phyloP scores from a whole-genome alignment of 441 rosid species.

The Flueggea neowawraea region DNA sequence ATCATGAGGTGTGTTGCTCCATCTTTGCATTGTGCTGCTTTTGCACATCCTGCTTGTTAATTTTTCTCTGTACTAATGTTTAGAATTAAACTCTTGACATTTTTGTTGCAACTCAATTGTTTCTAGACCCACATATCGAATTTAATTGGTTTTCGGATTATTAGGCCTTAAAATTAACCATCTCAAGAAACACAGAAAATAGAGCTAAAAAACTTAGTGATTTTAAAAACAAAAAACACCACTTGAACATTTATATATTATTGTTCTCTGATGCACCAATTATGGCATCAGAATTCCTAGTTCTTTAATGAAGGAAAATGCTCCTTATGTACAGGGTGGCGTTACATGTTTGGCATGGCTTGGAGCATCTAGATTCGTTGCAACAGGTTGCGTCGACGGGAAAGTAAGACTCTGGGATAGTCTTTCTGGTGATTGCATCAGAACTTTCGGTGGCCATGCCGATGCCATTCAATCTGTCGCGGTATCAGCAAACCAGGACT shows the following conservation, averaged over 20 bases:
- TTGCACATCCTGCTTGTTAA: not conserved
- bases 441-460: constrained; percentile 61
- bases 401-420: constrained; percentile 75
- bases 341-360: constrained; percentile 76
- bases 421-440: constrained; percentile 62
- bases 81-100: too few relatives aligned
- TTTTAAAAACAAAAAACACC: too few relatives aligned
- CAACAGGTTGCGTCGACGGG: constrained; percentile 76
- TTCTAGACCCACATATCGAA: too few relatives aligned
- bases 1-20: constrained; percentile 56
- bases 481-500: constrained; percentile 42
- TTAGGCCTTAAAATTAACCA: too few relatives aligned
- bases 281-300: too few relatives aligned
- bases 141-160: too few relatives aligned
- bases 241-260: too few relatives aligned
- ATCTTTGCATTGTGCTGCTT: not conserved
- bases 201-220: too few relatives aligned
- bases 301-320: constrained; percentile 3
- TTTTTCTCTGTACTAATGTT: too few relatives aligned
- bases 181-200: too few relatives aligned
- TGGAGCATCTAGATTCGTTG: constrained; percentile 55
- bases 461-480: constrained; percentile 55
- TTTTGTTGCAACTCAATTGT: too few relatives aligned
- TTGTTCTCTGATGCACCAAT: too few relatives aligned
- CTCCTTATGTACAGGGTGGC: constrained; percentile 52